Percentiles rank a stretch among this genome's conserved stretches.
Conservation (phyloP, 2,329 filamentous ascomycete genomes). For the Talaromyces islandicus region DNA sequence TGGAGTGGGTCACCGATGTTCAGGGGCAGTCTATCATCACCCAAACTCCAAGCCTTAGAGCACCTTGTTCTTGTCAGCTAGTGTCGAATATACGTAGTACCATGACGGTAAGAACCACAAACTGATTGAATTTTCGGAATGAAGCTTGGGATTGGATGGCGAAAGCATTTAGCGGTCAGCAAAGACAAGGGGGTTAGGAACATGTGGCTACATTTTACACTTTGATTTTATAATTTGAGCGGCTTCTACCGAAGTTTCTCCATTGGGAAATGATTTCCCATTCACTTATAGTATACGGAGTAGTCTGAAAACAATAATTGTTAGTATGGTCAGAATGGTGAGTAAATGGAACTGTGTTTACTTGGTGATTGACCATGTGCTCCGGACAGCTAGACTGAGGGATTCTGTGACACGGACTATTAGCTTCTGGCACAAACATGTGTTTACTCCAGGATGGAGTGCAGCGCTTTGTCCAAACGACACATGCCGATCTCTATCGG, state of each 20-base stretch:
- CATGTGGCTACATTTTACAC: no score
- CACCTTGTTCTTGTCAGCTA: neutral
- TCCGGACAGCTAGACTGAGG: neutral
- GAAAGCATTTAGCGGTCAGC: neutral
- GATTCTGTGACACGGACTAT: neutral
- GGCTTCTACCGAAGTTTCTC: neutral
- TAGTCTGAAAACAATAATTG: no score
- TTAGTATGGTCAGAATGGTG: neutral
- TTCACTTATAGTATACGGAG: no score
- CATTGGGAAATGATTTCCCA: neutral
- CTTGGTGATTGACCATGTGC: neutral
- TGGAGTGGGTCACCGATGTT: neutral
- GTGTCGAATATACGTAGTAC: neutral
- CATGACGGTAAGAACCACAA: neutral
- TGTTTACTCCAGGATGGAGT: neutral
- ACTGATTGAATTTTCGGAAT: neutral
- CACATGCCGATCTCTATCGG: neutral
- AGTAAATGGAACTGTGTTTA: neutral
- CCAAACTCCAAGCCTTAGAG: neutral
- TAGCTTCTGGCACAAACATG: neutral
- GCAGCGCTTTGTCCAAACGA: neutral
- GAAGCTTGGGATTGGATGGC: neutral
- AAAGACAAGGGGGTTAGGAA: no score
- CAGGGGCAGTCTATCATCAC: neutral
- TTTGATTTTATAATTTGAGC: neutral